These are phyloP conservation scores for Fusarium sulawesiense DNA, from an alignment of 2,329 filamentous ascomycete species.

Conservation along the genomic window DNA sequence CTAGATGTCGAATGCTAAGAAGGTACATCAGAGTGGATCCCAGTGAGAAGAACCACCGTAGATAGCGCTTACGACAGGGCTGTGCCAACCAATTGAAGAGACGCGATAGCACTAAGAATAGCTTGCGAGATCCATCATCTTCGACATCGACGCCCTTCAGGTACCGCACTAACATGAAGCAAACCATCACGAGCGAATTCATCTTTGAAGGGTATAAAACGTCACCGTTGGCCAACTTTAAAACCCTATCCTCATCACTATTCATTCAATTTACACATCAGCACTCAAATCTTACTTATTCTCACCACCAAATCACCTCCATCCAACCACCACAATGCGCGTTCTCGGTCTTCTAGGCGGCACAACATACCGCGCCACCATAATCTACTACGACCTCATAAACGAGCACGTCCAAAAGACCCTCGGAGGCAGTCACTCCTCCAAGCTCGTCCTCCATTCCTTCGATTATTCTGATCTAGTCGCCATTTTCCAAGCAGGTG, in stretches of 20 bases:
- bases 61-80: not conserved
- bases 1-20: not conserved
- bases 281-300: not conserved
- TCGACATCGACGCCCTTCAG: not conserved
- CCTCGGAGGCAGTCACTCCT: constrained; percentile 4
- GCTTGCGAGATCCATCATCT: not conserved
- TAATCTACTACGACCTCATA: constrained; percentile 12
- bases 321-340: not conserved
- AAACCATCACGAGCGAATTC: not conserved
- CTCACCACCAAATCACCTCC: not conserved
- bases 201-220: not conserved
- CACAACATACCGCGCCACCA: constrained; percentile 6
- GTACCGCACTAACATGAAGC: not conserved
- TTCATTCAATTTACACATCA: not conserved
- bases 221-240: not conserved
- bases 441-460: constrained; percentile 10
- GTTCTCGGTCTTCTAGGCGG: constrained; percentile 10
- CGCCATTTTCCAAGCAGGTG: not conserved
- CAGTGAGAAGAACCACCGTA: rapidly evolving
- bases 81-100: not conserved
- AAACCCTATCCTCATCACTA: not conserved
- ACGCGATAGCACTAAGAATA: not conserved
- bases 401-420: constrained; percentile 6
- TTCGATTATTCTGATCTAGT: not conserved
- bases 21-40: rapidly evolving